Evolutionary conservation across 139 green algal genomes (phyloP), one percentile per base, ranked within the genome.

Genomic region (Closterium sp.): DNA sequence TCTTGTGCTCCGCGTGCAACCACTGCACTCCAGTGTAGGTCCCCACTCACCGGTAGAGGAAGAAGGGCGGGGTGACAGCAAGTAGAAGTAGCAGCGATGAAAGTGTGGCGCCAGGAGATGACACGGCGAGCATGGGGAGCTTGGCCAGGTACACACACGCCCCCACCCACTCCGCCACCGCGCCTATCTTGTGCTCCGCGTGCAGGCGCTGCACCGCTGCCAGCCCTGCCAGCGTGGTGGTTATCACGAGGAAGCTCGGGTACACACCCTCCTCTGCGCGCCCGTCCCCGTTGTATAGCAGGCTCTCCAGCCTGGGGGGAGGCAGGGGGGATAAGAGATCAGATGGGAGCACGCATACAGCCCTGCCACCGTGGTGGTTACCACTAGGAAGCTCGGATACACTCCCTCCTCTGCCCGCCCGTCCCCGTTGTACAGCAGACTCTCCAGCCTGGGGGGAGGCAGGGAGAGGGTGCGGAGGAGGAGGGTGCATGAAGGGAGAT

Each of bases 341-440:
- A n/a, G n/a, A n/a, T n/a, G n/a, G n/a, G n/a, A n/a, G n/a, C n/a
- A n/a, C 1, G 96, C 90, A 29, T 93, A 90, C 10, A 98, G 86
- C 85, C 97, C 98, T n/a, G 97, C 38, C 0, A 88, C 95, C 27
- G 95, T 97, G 38, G 98, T 99, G 79, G 94, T 79, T 9, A 98
- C 32, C n/a, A 99, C 97, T 13, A 99, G 90, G 62, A 95, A 99
- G 29, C 96, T 93, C 4, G 97, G 97, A 95, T 98, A 99, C 91
- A 98, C 96, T n/a, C 93, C 89, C 42, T 96, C 94, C 3, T 96
- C 90, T 62, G 97, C 97, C 10, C 10, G 45, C 22, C 38, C n/a
- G 13, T 86, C 42, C 31, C 31, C 88, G n/a, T 92, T 93, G 88
- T 92, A 93, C 17, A 93, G 73, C 4, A 70, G 10, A 88, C 93